Conservation (phyloP, 2,329 filamentous ascomycete species). For the Acrodontium crateriforme region DNA sequence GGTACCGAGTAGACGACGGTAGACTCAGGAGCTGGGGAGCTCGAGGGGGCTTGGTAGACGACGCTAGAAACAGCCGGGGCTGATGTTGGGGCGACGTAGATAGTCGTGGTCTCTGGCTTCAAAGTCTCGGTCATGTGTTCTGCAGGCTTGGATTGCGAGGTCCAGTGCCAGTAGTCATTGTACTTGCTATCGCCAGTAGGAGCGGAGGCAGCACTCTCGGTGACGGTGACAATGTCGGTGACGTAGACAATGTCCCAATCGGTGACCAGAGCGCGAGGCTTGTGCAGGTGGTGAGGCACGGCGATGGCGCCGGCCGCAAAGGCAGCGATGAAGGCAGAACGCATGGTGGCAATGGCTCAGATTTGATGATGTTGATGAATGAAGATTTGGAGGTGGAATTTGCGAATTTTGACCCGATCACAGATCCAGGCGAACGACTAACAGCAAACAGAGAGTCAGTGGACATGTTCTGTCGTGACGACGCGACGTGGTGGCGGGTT, state of each 20-base stretch:
- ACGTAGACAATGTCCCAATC: slow-evolving; percentile 19
- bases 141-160: no score
- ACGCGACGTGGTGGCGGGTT: no score
- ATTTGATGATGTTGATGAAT: slow-evolving; percentile 6
- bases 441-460: not conserved
- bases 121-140: no score
- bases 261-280: slow-evolving; percentile 15
- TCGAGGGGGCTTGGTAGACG: not conserved
- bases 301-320: slow-evolving; percentile 24
- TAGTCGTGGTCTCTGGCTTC: no score
- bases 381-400: slow-evolving; percentile 1
- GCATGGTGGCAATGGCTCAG: slow-evolving; percentile 17
- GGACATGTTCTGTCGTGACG: not conserved
- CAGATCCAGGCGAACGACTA: slow-evolving; percentile 7
- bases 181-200: slow-evolving; percentile 9
- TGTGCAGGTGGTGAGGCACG: slow-evolving; percentile 17
- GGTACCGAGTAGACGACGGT: slow-evolving; percentile 4
- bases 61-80: slow-evolving; percentile 6
- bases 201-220: slow-evolving; percentile 7
- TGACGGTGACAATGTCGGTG: slow-evolving; percentile 23
- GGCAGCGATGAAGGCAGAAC: slow-evolving; percentile 21
- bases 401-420: slow-evolving; percentile 5
- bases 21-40: not conserved
- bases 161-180: slow-evolving; percentile 6
- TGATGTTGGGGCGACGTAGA: slow-evolving; percentile 5